phyloP scores from a whole-genome alignment of 139 green algal genomes.

The Auxenochlorella pyrenoidosa region DNA sequence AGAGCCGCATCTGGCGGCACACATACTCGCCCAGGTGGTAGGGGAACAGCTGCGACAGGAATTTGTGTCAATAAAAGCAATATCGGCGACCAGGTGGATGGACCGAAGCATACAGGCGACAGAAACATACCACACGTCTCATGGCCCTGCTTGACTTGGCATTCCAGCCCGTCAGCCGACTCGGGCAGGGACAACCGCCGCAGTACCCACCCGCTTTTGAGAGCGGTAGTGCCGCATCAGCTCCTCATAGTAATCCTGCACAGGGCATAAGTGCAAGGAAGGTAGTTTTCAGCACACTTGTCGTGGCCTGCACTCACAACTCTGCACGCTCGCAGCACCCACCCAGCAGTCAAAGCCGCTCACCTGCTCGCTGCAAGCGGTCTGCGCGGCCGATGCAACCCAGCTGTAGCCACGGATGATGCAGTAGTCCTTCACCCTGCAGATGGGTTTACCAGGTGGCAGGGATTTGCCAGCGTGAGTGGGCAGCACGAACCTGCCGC shows the following conservation, averaged over 20 bases:
- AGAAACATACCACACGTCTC: too few relatives aligned
- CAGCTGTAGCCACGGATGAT: constrained; percentile 81
- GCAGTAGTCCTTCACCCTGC: constrained; percentile 87
- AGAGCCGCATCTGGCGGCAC: constrained; percentile 85
- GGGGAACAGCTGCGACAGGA: constrained; percentile 67
- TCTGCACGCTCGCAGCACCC: neutral
- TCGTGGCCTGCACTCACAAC: too few relatives aligned
- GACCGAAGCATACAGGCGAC: too few relatives aligned
- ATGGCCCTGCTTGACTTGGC: too few relatives aligned
- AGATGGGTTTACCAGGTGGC: neutral
- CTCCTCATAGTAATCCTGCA: constrained; percentile 92
- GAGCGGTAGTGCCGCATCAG: constrained; percentile 75
- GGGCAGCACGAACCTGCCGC: too few relatives aligned
- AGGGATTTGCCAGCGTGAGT: too few relatives aligned
- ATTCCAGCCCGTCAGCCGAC: too few relatives aligned
- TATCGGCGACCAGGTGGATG: too few relatives aligned
- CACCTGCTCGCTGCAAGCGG: constrained; percentile 65
- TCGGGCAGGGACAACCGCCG: too few relatives aligned
- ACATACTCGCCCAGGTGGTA: constrained; percentile 92
- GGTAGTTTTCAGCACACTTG: too few relatives aligned
- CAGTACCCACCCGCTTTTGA: constrained; percentile 69
- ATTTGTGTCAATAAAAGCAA: too few relatives aligned
- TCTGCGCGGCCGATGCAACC: constrained; percentile 67
- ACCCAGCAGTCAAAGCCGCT: neutral
- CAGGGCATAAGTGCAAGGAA: too few relatives aligned